A percentile compares a stretch with the other conserved stretches of the same genome.
These are phyloP conservation scores for Coemansia sp. DNA, from an alignment of 192 early-diverging fungal genomes.

Conservation along the genomic window DNA sequence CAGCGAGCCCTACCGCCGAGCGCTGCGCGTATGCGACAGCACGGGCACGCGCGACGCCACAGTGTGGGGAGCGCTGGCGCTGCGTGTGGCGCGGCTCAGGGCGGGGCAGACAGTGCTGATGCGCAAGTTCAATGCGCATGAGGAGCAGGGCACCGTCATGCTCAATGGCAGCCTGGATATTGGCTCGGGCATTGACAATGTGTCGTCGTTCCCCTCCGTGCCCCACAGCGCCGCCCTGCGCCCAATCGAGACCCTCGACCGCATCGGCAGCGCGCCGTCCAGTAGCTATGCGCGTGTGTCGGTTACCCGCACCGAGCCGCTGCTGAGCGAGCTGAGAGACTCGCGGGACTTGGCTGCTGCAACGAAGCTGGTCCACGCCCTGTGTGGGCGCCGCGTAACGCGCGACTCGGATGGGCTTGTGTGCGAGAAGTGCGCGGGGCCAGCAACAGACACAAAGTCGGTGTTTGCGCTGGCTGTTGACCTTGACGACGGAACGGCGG, in stretches of 20 bases:
- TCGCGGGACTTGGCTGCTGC: constrained; percentile 32
- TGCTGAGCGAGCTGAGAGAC: constrained; percentile 1
- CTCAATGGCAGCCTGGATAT: constrained; percentile 35
- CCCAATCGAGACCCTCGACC: background rate
- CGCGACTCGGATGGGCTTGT: background rate
- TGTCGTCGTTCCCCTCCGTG: constrained; percentile 29
- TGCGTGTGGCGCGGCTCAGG: constrained; percentile 24
- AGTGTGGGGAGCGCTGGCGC: constrained; percentile 37
- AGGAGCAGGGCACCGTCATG: constrained; percentile 27
- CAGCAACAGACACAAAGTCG: background rate
- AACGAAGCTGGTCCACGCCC: constrained; percentile 30
- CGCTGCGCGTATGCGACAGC: constrained; percentile 37
- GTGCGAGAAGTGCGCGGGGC: background rate
- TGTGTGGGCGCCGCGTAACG: constrained; percentile 12
- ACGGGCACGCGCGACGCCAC: constrained; percentile 39
- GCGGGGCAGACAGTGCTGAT: constrained; percentile 45
- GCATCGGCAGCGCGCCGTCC: background rate
- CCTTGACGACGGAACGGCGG: constrained; percentile 37
- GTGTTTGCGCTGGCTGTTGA: constrained; percentile 13
- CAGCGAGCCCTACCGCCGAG: constrained; percentile 11
- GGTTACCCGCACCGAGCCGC: background rate
- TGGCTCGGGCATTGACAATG: constrained; percentile 13
- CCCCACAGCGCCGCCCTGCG: constrained; percentile 31
- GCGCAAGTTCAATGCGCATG: constrained; percentile 20
- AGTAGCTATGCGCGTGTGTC: background rate